These are phyloP conservation scores for Pythium folliculosum DNA, from an alignment of 352 stramenopile genomes.

Conservation along the genomic window DNA sequence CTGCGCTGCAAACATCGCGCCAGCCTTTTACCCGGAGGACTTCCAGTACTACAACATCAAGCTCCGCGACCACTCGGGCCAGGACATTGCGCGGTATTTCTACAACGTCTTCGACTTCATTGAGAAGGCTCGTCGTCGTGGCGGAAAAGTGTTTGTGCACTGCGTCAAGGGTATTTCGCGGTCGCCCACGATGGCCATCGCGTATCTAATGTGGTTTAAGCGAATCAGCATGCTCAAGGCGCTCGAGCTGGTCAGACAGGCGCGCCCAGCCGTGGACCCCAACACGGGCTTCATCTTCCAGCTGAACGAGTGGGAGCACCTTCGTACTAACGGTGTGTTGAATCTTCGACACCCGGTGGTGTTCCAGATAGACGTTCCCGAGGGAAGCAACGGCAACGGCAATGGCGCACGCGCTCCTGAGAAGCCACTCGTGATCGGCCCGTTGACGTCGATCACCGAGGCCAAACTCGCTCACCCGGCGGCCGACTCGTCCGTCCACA, in stretches of 20 bases:
- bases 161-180: conserved; percentile 89
- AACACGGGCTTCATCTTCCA: conserved; percentile 91
- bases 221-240: conserved; percentile 79
- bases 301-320: conserved; percentile 85
- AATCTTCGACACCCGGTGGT: conserved; percentile 55
- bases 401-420: conserved; percentile 35
- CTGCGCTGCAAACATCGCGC: conserved; percentile 76
- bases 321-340: conserved; percentile 52
- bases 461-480: conserved; percentile 57
- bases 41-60: conserved; percentile 87
- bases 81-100: conserved; percentile 86
- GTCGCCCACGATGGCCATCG: conserved; percentile 87
- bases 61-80: conserved; percentile 87
- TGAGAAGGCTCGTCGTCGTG: conserved; percentile 61
- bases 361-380: conserved; percentile 72
- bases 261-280: conserved; percentile 76
- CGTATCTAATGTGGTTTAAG: conserved; percentile 90
- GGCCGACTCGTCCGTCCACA: conserved; percentile 43
- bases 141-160: conserved; percentile 84
- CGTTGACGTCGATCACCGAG: conserved; percentile 49
- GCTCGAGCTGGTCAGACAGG: conserved; percentile 75
- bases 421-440: conserved; percentile 62
- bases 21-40: conserved; percentile 71
- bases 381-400: conserved; percentile 39
- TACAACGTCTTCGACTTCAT: conserved; percentile 91